A percentile compares a stretch with the other conserved stretches of the same genome.
Evolutionary conservation across 2,329 filamentous ascomycete genomes (phyloP).

Genomic region (Fusarium tjaetaba): DNA sequence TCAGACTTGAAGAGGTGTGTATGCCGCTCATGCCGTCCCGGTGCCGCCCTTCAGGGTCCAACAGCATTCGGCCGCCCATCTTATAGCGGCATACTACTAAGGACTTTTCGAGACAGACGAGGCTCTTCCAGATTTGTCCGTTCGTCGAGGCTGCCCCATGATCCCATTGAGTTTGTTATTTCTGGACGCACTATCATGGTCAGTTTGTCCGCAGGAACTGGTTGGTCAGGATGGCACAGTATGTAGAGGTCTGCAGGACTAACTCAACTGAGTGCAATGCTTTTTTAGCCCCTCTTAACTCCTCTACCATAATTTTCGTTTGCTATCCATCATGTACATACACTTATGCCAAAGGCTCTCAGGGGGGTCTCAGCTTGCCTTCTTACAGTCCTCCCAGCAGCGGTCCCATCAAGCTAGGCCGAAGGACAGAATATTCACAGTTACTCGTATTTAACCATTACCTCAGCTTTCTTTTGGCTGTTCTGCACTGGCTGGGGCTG

Average conservation of each 20-base stretch:
- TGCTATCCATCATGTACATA: too few species aligned
- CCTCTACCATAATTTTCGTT: rapidly evolving
- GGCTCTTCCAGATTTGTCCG: not conserved
- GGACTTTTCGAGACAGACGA: not conserved
- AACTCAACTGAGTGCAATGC: not conserved
- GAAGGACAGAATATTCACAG: not conserved
- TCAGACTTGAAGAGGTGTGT: not conserved
- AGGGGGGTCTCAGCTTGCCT: too few species aligned
- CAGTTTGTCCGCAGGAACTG: not conserved
- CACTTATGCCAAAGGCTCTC: too few species aligned
- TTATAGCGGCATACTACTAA: not conserved
- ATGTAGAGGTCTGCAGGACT: not conserved
- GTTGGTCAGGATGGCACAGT: not conserved
- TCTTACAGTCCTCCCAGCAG: too few species aligned
- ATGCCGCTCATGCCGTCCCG: not conserved
- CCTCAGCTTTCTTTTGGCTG: not conserved
- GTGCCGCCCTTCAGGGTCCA: not conserved
- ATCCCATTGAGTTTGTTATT: not conserved
- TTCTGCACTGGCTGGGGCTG: not conserved
- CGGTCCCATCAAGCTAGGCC: not conserved
- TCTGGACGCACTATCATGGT: too few species aligned
- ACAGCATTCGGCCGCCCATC: not conserved
- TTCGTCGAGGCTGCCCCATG: too few species aligned
- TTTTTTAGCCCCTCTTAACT: not conserved
- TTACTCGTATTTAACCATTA: not conserved